phyloP scores from a whole-genome alignment of 2,329 filamentous ascomycete species.

The Cladosporium oxysporum region DNA sequence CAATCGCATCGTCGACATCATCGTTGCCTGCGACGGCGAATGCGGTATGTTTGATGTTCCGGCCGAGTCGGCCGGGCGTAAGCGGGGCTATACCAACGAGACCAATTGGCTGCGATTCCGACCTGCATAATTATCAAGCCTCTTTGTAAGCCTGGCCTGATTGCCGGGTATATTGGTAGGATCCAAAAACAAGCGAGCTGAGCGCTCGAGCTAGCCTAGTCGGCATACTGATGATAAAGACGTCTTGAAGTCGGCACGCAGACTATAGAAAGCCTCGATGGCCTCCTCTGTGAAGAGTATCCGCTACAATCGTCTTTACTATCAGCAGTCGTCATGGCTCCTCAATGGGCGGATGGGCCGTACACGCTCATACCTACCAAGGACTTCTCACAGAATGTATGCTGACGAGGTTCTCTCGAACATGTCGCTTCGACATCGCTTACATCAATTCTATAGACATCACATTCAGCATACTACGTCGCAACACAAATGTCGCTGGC shows the following conservation, averaged over 20 bases:
- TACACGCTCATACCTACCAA: conserved; percentile 31
- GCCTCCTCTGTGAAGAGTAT: not conserved
- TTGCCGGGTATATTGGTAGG: not conserved
- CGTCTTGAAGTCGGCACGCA: not conserved
- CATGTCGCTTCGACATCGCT: conserved; percentile 13
- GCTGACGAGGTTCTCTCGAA: not conserved
- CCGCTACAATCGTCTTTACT: not conserved
- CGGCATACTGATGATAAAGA: too few relatives aligned
- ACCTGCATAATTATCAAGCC: not conserved
- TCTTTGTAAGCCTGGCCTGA: not conserved
- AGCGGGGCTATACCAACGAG: not conserved
- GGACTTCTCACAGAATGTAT: conserved; percentile 32
- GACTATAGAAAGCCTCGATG: not conserved
- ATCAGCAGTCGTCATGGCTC: conserved; percentile 13
- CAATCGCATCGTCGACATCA: not conserved
- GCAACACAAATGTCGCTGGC: conserved; percentile 39
- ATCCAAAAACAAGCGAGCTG: not conserved
- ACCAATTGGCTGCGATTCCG: not conserved
- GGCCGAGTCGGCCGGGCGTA: conserved; percentile 7
- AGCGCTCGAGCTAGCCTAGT: not conserved
- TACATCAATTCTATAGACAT: conserved; percentile 27
- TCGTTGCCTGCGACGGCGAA: not conserved
- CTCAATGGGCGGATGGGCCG: conserved; percentile 34
- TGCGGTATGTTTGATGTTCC: not conserved
- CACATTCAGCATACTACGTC: conserved; percentile 39